These are phyloP conservation scores for Fusarium sp. DNA, from an alignment of 2,329 filamentous ascomycete species.

Conservation along the genomic window DNA sequence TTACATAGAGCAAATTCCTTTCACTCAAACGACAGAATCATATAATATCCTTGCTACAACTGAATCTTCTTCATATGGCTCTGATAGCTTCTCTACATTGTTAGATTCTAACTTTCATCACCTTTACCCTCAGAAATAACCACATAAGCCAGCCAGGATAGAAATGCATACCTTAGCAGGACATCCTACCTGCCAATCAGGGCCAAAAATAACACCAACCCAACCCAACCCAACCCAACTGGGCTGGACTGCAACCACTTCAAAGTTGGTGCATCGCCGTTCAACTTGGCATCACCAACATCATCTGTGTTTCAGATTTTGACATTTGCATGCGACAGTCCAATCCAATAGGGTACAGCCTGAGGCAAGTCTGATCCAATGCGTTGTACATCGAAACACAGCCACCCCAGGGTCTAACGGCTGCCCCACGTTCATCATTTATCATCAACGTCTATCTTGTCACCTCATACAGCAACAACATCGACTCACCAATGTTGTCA, in stretches of 20 bases:
- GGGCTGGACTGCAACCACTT: neutral
- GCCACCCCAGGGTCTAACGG: slow-evolving; percentile 17
- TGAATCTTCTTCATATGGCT: neutral
- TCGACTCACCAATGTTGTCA: neutral
- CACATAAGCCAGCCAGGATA: too few species aligned
- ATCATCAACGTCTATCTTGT: neutral
- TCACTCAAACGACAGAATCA: too few species aligned
- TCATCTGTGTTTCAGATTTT: slow-evolving; percentile 21
- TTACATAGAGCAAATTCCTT: too few species aligned
- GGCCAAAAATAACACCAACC: neutral
- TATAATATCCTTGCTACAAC: neutral
- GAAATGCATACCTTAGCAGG: too few species aligned
- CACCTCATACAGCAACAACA: slow-evolving; percentile 13
- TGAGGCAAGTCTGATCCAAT: slow-evolving; percentile 14
- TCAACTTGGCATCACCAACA: slow-evolving; percentile 20
- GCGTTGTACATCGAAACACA: slow-evolving; percentile 11
- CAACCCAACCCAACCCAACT: neutral
- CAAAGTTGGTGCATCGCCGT: slow-evolving; percentile 8
- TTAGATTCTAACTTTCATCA: too few species aligned
- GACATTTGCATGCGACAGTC: neutral
- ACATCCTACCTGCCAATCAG: slow-evolving; percentile 3
- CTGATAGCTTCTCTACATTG: neutral
- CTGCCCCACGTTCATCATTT: slow-evolving; percentile 28
- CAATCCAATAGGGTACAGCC: neutral
- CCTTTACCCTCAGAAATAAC: too few species aligned